These are phyloP conservation scores for Fusarium sp. DNA, from an alignment of 2,329 filamentous ascomycete genomes.

Conservation along the genomic window DNA sequence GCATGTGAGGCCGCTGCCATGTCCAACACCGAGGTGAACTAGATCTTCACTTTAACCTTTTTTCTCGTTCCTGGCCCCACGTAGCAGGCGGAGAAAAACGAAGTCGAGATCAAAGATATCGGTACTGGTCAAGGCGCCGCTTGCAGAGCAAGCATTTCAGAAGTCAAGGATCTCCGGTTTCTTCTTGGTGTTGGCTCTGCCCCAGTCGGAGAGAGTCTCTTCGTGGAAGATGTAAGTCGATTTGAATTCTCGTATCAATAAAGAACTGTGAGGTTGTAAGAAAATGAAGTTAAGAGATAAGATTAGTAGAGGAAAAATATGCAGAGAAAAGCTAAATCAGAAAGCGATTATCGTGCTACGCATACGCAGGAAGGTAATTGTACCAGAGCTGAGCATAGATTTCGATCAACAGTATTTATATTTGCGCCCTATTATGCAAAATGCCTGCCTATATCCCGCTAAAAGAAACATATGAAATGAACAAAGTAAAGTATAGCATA, in stretches of 20 bases:
- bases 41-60: neutral
- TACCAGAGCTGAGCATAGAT: neutral
- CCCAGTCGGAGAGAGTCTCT: neutral
- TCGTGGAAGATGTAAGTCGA: neutral
- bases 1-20: neutral
- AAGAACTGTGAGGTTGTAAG: neutral
- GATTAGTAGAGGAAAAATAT: neutral
- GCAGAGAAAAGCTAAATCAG: too few relatives aligned
- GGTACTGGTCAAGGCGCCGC: neutral
- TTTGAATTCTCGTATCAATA: neutral
- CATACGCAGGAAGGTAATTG: neutral
- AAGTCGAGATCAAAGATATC: neutral
- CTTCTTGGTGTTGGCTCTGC: neutral
- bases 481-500: neutral
- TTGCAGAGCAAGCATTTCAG: neutral
- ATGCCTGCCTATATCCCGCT: constrained; percentile 32
- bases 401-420: constrained; percentile 17
- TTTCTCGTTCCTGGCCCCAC: neutral
- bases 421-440: constrained; percentile 31
- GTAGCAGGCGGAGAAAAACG: neutral
- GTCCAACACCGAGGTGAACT: neutral
- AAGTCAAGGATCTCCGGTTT: neutral
- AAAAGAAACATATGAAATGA: constrained; percentile 25
- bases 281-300: neutral
- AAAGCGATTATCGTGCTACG: neutral